Evolutionary conservation across 768 basidiomycete genomes (phyloP), one percentile per base, ranked within the genome.

Genomic region (Cubamyces lactineus): DNA sequence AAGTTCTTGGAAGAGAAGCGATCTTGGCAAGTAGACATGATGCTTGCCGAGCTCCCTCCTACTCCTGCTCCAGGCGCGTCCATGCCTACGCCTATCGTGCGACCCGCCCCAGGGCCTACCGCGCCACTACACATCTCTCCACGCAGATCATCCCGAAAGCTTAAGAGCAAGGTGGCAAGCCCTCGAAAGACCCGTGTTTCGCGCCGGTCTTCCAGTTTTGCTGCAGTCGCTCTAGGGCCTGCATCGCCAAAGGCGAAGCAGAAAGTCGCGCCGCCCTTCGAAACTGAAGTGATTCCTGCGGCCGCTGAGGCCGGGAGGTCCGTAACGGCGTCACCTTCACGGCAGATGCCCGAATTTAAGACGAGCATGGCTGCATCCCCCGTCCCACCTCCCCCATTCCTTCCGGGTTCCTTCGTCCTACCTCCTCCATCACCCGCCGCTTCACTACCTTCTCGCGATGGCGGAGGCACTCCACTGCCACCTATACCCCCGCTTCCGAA

Each of bases 361-460:
- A 75, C 70, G 26, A 68, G 67, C 9, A 62, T 79, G 24, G 67
- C 53, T 1, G 53, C 46, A 2, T 63, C 67, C 1, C 41, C 66
- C 13, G 59, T 53, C 11, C 61, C 79, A 30, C 72, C 79, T 49
- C 82, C 85, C 1, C 77, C 67, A 9, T 57, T 88, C 34, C 79
- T 91, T 23, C 83, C 89, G 3, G 86, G 83, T 11, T 82, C 88
- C 15, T 93, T 93, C 63, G 86, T 89, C 1, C 81, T 93, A 3
- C 91, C 91, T 15, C 90, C 90, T 1, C 90, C 87, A 2, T 90
- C 89, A 8, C 91, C 90, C 15, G 80, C 82, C 21, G 82, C 90
- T 1, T 84, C 86, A 1, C 72, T 91, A 26, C 87, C 86, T 6
- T 79, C 81, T 8, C 64, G 55, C 0, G 77, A 80, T 40, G 78